Percentiles rank a stretch among this genome's conserved stretches.
Evolutionary conservation across 352 stramenopile species (phyloP).

Genomic region (Phytophthora parvispora): DNA sequence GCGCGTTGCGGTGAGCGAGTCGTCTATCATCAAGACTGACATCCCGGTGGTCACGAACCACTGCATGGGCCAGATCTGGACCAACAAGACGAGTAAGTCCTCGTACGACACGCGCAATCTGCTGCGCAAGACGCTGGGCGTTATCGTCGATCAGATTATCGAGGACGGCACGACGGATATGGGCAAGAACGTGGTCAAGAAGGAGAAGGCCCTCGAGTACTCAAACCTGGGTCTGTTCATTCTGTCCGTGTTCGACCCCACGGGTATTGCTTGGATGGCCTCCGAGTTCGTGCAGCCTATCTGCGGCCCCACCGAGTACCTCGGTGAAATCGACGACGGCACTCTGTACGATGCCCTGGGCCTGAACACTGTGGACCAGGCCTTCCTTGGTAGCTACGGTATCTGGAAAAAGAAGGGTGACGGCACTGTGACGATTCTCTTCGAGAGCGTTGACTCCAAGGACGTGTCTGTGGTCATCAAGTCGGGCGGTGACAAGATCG

Average conservation of each 20-base stretch:
- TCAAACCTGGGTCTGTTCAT: conserved; percentile 47
- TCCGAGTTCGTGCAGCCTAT: conserved; percentile 68
- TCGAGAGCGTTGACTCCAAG: conserved; percentile 33
- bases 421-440: conserved; percentile 29
- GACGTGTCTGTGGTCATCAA: conserved; percentile 36
- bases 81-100: conserved; percentile 23
- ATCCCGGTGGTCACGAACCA: conserved; percentile 38
- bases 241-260: conserved; percentile 59
- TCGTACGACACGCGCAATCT: conserved; percentile 29
- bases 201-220: conserved; percentile 31
- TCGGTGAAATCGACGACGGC: conserved; percentile 65
- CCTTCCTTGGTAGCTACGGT: conserved; percentile 53
- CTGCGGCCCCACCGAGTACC: conserved; percentile 53
- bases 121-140: conserved; percentile 37
- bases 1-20: conserved; percentile 32
- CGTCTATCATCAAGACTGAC: conserved; percentile 25
- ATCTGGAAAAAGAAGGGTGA: conserved; percentile 52
- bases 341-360: conserved; percentile 49
- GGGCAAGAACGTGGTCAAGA: conserved; percentile 26
- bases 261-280: conserved; percentile 53
- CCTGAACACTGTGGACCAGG: conserved; percentile 44
- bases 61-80: conserved; percentile 43
- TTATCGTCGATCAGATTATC: conserved; percentile 44
- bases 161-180: conserved; percentile 37
- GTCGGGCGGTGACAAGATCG: conserved; percentile 35